Percentiles rank a stretch among this genome's conserved stretches.
Evolutionary conservation across 129 eudicot genomes (phyloP).

Genomic region (Saussurea involucrata): DNA sequence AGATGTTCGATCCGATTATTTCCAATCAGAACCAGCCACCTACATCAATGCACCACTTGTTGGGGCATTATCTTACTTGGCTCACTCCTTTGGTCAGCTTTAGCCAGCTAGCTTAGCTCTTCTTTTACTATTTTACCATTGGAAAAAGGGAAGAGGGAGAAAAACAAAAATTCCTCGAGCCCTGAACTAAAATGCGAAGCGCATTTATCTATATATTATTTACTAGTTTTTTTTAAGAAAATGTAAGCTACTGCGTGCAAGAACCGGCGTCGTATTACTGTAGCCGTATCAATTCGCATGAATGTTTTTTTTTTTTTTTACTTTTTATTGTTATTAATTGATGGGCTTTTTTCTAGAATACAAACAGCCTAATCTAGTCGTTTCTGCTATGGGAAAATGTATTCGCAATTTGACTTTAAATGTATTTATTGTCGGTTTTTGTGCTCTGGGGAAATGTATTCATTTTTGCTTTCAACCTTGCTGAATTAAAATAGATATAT

Average conservation of each 20-base stretch:
- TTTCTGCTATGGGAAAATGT: not conserved
- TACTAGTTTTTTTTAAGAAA: constrained; percentile 24
- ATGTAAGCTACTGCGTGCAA: constrained; percentile 34
- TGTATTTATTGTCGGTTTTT: not conserved
- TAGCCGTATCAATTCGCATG: constrained; percentile 32
- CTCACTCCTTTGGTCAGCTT: constrained; percentile 95
- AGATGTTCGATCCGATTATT: constrained; percentile 82
- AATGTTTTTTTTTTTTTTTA: constrained; percentile 5
- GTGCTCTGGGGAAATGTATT: not conserved
- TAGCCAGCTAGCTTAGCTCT: constrained; percentile 10
- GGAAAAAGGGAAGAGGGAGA: constrained; percentile 11
- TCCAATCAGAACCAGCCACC: constrained; percentile 95
- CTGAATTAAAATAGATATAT: not conserved
- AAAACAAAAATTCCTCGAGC: constrained; percentile 33
- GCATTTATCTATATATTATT: constrained; percentile 17
- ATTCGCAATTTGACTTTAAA: not conserved
- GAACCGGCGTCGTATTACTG: constrained; percentile 42
- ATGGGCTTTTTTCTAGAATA: not conserved
- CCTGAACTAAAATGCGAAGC: constrained; percentile 23
- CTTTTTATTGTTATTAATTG: not conserved
- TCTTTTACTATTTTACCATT: not conserved
- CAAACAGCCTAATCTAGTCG: not conserved
- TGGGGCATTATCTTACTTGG: constrained; percentile 85
- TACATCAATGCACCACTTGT: constrained; percentile 96
- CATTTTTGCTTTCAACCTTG: not conserved